Evolutionary conservation across 306 rosid genomes (phyloP).

Genomic region (Dalbergia cochinchinensis): DNA sequence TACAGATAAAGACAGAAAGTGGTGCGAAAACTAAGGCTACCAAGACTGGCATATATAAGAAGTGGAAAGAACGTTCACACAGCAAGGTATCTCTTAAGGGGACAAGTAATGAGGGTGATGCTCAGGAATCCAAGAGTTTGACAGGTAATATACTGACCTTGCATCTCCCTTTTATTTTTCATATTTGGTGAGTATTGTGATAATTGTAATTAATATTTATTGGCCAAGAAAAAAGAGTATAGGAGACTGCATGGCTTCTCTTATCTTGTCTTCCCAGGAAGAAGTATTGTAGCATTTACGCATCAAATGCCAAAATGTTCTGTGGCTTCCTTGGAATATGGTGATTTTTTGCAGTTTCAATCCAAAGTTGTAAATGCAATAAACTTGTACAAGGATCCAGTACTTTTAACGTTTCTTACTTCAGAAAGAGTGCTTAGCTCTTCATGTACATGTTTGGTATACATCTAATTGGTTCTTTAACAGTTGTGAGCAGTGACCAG

Average conservation of each 20-base stretch:
- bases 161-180: constrained; percentile 10
- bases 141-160: constrained; percentile 55
- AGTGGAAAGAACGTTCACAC: constrained; percentile 88
- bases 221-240: not conserved
- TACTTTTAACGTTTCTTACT: not conserved
- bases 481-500: not conserved
- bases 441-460: not conserved
- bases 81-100: constrained; percentile 67
- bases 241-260: constrained; percentile 30
- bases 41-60: constrained; percentile 90
- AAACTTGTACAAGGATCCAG: not conserved
- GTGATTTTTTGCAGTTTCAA: not conserved
- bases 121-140: constrained; percentile 52
- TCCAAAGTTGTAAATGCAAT: constrained; percentile 5
- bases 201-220: constrained; percentile 12
- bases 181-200: not conserved
- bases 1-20: constrained; percentile 88
- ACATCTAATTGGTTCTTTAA: not conserved
- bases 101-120: constrained; percentile 59
- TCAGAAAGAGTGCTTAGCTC: not conserved
- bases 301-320: constrained; percentile 1
- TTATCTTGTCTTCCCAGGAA: not conserved
- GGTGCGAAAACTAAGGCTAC: constrained; percentile 82
- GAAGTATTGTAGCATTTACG: not conserved
- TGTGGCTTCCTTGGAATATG: constrained; percentile 12